Evolutionary conservation across 305 asterid species (phyloP), one percentile per base, ranked within the genome.

Genomic region (Rubia peregrina): DNA sequence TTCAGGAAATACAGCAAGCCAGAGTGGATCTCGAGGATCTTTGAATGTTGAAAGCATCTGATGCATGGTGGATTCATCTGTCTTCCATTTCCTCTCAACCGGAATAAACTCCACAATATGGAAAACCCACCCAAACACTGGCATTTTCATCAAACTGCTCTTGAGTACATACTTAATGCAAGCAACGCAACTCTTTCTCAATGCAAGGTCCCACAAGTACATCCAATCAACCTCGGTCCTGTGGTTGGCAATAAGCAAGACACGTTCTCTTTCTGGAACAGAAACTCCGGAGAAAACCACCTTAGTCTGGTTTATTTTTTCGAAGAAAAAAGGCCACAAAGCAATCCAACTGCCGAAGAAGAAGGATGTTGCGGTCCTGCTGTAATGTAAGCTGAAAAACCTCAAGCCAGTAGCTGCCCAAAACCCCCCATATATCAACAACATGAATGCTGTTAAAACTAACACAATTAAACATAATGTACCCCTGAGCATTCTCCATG

Each of bases 151-250:
- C 86, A 90, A 80, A 75, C 97, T 92, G 76, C 89, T 90, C 87
- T 92, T 92, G 1, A 92, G 87, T 40, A 92, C 76, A 80, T 92
- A 92, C 83, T 83, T 92, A 42, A 92, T 80, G 62, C 74, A 87
- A 42, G 97, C 96, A 42, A 82, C 82, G 24, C 88, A 73, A 36
- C 90, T 85, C 81, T 92, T 92, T 67, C 97, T 80, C 78, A 90
- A 72, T 0, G 95, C 97, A 75, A 90, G 91, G 78, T 90, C 85
- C 97, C 97, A 90, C 74, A 90, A 77, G 78, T 92, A 92, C 96
- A 92, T 92, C 98, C 98, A 92, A 66, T 92, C 98, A 40, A 92
- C 97, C 84, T 90, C 97, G 6, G 97, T 90, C 75, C 97, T 83
- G 74, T 92, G 98, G 75, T 92, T 92, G 2, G 98, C 91, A 43